Evolutionary conservation across 768 basidiomycete species (phyloP).

Genomic region (Phanerodontia chrysosporium): DNA sequence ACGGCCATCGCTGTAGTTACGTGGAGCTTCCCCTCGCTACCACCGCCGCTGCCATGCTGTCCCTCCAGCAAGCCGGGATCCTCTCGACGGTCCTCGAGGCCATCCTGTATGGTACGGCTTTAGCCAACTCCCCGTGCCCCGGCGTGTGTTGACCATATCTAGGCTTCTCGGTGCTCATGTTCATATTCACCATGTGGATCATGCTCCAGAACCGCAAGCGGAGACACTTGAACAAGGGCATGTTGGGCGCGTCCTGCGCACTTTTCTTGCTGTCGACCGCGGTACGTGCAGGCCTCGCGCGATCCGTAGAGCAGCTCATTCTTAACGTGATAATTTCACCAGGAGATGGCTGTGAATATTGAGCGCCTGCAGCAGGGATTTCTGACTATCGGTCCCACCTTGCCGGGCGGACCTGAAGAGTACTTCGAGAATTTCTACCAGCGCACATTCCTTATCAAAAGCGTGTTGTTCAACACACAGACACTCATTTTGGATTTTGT

Average conservation of each 20-base stretch:
- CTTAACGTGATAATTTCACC: too few relatives aligned
- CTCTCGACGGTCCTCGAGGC: slow-evolving; percentile 19
- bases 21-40: not conserved
- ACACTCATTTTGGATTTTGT: slow-evolving; percentile 20
- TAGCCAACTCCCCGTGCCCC: too few relatives aligned
- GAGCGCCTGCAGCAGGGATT: slow-evolving; percentile 12
- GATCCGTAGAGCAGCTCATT: too few relatives aligned
- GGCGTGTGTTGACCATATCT: not conserved
- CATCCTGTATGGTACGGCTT: slow-evolving; percentile 19
- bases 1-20: not conserved
- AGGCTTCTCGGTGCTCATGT: slow-evolving; percentile 24
- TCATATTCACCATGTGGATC: slow-evolving; percentile 20
- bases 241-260: slow-evolving; percentile 14
- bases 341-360: slow-evolving; percentile 19
- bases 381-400: slow-evolving; percentile 7
- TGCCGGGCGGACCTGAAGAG: not conserved
- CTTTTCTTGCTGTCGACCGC: slow-evolving; percentile 18
- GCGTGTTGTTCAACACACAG: slow-evolving; percentile 15
- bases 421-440: slow-evolving; percentile 11
- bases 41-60: not conserved
- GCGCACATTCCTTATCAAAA: slow-evolving; percentile 15
- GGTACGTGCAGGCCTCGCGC: slow-evolving; percentile 7
- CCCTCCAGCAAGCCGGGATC: slow-evolving; percentile 12
- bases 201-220: slow-evolving; percentile 16
- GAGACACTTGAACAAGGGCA: slow-evolving; percentile 15